Conservation (phyloP, 768 basidiomycete species). For the Suillus fuscotomentosus region DNA sequence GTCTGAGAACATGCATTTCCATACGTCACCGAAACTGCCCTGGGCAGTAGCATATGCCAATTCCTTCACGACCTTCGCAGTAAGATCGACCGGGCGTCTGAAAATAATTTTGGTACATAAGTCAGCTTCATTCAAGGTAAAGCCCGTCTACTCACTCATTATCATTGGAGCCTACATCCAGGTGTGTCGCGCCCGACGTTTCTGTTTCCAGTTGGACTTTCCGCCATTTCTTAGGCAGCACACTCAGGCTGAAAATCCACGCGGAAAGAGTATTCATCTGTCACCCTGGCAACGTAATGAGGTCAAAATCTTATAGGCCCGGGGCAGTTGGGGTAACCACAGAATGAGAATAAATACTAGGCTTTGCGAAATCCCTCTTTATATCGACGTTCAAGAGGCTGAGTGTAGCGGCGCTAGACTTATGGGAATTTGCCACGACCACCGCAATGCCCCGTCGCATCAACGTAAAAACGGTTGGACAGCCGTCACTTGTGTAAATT, state of each 20-base stretch:
- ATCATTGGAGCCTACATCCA: not conserved
- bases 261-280: not conserved
- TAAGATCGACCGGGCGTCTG: slow-evolving; percentile 12
- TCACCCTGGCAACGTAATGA: not conserved
- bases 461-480: no score
- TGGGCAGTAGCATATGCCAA: slow-evolving; percentile 21
- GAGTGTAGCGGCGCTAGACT: no score
- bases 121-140: not conserved
- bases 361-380: not conserved
- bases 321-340: not conserved
- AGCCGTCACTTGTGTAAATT: no score
- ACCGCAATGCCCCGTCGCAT: no score
- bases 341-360: not conserved
- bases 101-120: no score
- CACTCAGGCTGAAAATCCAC: not conserved
- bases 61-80: slow-evolving; percentile 12
- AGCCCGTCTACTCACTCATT: not conserved
- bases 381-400: not conserved
- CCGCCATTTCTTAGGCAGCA: not conserved
- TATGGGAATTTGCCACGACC: no score
- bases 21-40: slow-evolving; percentile 22
- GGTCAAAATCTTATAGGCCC: not conserved
- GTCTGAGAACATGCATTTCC: slow-evolving; percentile 22
- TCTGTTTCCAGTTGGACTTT: not conserved
- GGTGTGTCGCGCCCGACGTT: not conserved